Evolutionary conservation across 2,329 filamentous ascomycete species (phyloP), one percentile per base, ranked within the genome.

Genomic region (Geosmithia morbida): DNA sequence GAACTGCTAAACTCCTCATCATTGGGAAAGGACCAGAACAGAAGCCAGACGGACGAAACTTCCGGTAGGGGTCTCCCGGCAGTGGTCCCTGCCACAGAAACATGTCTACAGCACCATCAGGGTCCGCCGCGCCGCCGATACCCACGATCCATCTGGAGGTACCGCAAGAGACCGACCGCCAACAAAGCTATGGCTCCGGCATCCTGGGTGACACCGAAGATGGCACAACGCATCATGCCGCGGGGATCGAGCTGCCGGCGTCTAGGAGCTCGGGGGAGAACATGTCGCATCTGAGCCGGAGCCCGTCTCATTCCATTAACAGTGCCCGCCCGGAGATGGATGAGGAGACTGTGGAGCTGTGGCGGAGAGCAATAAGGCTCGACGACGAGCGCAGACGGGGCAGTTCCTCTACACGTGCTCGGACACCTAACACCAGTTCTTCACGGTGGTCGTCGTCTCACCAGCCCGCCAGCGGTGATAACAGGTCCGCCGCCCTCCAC

Each of bases 321-420:
- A 26, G 22, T 26, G 22, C 22, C 22, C 50, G 49, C 13, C 48
- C 55, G 8, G 48, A 48, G 26, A 50, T 48, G 10, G 41, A 52
- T 4, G 54, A 56, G 41, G 58, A 53, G 39, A 51, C 56, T n/a
- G 58, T 54, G 22, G 49, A 51, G 19, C 20, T 61, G 13, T 60
- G 57, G 59, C 52, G 59, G 39, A 53, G 56, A 2, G 58, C 56
- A 5, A 51, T 60, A 17, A 48, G 52, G 48, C 52, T 54, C 7
- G 58, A 59, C 46, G 54, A 51, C 8, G 50, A 51, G 47, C 51
- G 50, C 45, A 51, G 55, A 29, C 39, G 29, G 10, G 33, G 30
- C 13, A 41, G 11, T 2, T 5, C 22, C 22, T 44, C 46, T 33
- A 2, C 22, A 8, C 3, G 19, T 16, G 33, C 46, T 2, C 19